Evolutionary conservation across 805 yeast species (phyloP).

Genomic region (Dipodascus albidus): DNA sequence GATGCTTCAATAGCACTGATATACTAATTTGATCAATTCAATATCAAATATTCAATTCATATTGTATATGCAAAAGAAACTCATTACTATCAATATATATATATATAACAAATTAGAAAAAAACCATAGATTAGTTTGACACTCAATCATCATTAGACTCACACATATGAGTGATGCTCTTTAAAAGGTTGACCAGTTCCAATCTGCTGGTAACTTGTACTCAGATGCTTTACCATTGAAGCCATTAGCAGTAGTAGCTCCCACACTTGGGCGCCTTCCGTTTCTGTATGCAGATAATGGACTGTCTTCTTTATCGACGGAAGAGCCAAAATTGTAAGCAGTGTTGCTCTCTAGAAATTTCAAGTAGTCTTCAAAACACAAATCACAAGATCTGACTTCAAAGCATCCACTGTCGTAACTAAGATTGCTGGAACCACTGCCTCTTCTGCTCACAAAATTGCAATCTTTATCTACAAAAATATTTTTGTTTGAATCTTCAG

Average conservation of each 20-base stretch:
- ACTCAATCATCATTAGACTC: background rate
- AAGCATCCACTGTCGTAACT: slow-evolving; percentile 23
- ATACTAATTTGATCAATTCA: too few relatives aligned
- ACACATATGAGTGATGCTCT: background rate
- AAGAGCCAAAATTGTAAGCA: slow-evolving; percentile 1
- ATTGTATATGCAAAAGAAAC: too few relatives aligned
- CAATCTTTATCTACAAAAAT: slow-evolving; percentile 39
- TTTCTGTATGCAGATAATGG: slow-evolving; percentile 6
- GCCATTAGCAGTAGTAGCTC: slow-evolving; percentile 1
- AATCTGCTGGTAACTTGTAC: slow-evolving; percentile 51
- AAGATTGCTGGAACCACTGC: too few relatives aligned
- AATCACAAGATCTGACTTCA: slow-evolving; percentile 13
- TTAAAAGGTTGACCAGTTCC: slow-evolving; percentile 71
- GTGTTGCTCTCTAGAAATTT: slow-evolving; percentile 11
- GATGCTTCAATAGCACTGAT: too few relatives aligned
- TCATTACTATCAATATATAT: background rate
- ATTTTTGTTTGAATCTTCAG: slow-evolving; percentile 49
- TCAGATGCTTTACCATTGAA: slow-evolving; percentile 28
- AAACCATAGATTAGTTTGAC: too few relatives aligned
- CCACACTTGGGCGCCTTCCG: slow-evolving; percentile 10
- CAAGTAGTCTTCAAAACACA: slow-evolving; percentile 5
- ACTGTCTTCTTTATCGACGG: slow-evolving; percentile 20
- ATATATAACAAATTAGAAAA: background rate
- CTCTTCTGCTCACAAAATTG: slow-evolving; percentile 52
- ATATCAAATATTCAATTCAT: background rate